These are phyloP conservation scores for Achlya hypogyna DNA, from an alignment of 352 stramenopile genomes.

Conservation along the genomic window DNA sequence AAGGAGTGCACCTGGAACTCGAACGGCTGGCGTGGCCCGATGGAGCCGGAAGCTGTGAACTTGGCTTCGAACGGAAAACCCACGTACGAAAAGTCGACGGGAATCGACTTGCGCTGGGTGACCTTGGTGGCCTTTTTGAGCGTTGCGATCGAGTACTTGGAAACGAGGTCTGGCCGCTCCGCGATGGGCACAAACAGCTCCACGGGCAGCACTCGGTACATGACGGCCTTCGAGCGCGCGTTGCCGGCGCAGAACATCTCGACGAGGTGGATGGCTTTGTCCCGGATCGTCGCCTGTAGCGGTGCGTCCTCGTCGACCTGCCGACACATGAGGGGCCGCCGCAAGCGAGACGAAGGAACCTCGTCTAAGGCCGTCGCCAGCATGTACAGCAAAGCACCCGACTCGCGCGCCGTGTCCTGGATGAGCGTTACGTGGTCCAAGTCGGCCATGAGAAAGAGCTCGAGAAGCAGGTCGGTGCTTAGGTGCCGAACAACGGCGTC, in stretches of 20 bases:
- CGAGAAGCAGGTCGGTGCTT: slow-evolving; percentile 59
- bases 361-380: slow-evolving; percentile 36
- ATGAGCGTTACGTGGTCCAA: slow-evolving; percentile 67
- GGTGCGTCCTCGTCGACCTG: neutral
- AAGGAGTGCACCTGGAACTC: slow-evolving; percentile 3
- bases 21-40: neutral
- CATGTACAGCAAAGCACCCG: slow-evolving; percentile 63
- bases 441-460: slow-evolving; percentile 64
- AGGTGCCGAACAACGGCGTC: slow-evolving; percentile 36
- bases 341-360: neutral
- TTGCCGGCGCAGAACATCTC: slow-evolving; percentile 80
- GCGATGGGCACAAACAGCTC: slow-evolving; percentile 67
- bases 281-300: slow-evolving; percentile 9
- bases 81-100: slow-evolving; percentile 36
- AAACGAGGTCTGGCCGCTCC: slow-evolving; percentile 40
- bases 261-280: slow-evolving; percentile 59
- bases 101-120: slow-evolving; percentile 29
- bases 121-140: slow-evolving; percentile 27
- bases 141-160: slow-evolving; percentile 44
- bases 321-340: neutral
- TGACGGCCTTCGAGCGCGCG: slow-evolving; percentile 58
- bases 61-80: neutral
- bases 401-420: slow-evolving; percentile 68
- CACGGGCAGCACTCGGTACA: slow-evolving; percentile 72
- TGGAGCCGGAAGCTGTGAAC: neutral